These are phyloP conservation scores for Aspergillus arachidicola DNA, from an alignment of 2,329 filamentous ascomycete species.

Conservation along the genomic window DNA sequence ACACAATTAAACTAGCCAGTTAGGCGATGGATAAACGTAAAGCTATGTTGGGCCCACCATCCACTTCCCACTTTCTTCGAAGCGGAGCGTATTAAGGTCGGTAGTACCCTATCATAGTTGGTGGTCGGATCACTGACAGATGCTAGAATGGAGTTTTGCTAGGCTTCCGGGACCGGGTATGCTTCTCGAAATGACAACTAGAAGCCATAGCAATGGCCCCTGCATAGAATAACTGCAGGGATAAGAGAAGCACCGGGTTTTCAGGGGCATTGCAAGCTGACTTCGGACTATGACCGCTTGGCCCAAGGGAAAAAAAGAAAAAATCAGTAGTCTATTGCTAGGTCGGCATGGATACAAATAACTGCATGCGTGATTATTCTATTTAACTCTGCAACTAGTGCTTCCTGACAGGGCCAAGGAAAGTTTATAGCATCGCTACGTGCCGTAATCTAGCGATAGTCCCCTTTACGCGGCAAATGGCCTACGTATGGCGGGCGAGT, in stretches of 20 bases:
- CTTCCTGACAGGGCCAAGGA: background rate
- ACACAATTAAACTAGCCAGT: background rate
- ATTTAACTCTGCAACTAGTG: background rate
- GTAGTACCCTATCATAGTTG: background rate
- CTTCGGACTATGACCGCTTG: background rate
- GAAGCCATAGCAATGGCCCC: background rate
- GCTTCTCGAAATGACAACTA: background rate
- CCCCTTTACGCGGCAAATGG: background rate
- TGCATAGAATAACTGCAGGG: background rate
- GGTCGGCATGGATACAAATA: background rate
- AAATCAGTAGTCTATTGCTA: background rate
- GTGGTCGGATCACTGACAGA: background rate
- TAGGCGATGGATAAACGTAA: background rate
- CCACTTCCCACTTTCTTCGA: background rate
- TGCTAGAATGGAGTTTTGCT: background rate
- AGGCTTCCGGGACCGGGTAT: background rate
- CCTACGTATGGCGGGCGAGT: background rate
- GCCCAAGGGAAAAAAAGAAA: background rate
- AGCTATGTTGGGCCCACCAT: background rate
- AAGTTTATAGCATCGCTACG: background rate
- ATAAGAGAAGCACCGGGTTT: background rate
- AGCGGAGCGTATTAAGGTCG: background rate
- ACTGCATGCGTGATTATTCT: background rate
- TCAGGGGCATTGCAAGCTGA: background rate
- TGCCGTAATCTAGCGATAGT: background rate